Conservation (phyloP, 169 alveolate species). For the Pseudocohnilembus persalinus region DNA sequence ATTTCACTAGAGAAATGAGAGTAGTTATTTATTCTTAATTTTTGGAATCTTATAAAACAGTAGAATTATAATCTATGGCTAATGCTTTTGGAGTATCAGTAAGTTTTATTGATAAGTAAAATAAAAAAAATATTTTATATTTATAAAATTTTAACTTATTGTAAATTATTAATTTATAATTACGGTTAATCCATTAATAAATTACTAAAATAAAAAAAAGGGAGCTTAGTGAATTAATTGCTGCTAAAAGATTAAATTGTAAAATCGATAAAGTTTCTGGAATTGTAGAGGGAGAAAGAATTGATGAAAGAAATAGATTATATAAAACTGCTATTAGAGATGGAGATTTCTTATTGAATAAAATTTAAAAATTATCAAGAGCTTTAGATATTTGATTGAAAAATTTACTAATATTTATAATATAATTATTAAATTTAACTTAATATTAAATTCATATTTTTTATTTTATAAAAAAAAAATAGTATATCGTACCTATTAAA, state of each 20-base stretch:
- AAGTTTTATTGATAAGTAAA: slow-evolving; percentile 88
- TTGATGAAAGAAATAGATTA: slow-evolving; percentile 87
- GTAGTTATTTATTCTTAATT: slow-evolving; percentile 94
- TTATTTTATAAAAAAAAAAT: too few relatives aligned
- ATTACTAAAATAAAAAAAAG: slow-evolving; percentile 11
- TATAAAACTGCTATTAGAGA: slow-evolving; percentile 86
- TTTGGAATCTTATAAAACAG: slow-evolving; percentile 94
- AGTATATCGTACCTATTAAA: too few relatives aligned
- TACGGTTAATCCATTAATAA: neutral
- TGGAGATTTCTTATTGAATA: slow-evolving; percentile 91
- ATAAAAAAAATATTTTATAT: neutral
- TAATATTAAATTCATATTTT: too few relatives aligned
- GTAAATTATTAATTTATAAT: neutral
- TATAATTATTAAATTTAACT: too few relatives aligned
- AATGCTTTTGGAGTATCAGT: slow-evolving; percentile 92
- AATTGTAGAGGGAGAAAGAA: slow-evolving; percentile 90
- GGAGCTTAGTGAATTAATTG: slow-evolving; percentile 91
- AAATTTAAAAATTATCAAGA: slow-evolving; percentile 93
- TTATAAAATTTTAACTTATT: neutral
- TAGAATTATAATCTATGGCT: slow-evolving; percentile 94
- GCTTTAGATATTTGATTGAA: slow-evolving; percentile 87
- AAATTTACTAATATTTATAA: too few relatives aligned
- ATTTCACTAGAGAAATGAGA: slow-evolving; percentile 91
- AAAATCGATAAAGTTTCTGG: slow-evolving; percentile 96
- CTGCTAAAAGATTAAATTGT: slow-evolving; percentile 92